Conservation (phyloP, 169 alveolate species). For the Theileria orientalis region DNA sequence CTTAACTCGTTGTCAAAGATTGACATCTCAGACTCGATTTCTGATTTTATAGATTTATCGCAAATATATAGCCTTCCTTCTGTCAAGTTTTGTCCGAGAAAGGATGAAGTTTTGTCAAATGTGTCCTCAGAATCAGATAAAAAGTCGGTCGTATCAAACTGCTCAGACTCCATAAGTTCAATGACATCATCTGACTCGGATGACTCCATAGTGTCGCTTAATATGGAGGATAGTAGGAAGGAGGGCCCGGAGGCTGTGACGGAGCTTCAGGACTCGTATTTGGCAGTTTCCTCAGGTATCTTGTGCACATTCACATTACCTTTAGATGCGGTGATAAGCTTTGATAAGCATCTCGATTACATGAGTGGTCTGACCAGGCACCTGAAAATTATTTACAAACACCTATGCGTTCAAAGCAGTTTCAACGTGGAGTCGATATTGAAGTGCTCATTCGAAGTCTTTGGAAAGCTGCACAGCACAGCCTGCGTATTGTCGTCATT, state of each 20-base stretch:
- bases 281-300: too few species aligned
- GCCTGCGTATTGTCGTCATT: conserved; percentile 1
- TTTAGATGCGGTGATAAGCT: too few species aligned
- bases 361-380: neutral
- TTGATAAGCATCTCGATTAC: too few species aligned
- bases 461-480: neutral
- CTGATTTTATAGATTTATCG: conserved; percentile 1
- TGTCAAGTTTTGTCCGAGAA: neutral
- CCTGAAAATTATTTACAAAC: neutral
- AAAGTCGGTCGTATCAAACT: conserved; percentile 1
- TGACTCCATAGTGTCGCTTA: neutral
- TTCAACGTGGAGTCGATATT: conserved; percentile 4
- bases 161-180: conserved; percentile 9
- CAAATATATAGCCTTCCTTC: neutral
- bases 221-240: too few species aligned
- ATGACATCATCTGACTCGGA: neutral
- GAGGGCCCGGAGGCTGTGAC: too few species aligned
- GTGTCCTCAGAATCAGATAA: conserved; percentile 18
- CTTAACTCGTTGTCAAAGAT: neutral
- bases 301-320: too few species aligned
- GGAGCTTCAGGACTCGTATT: too few species aligned
- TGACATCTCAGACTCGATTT: neutral
- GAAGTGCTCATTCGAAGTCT: neutral
- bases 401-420: neutral
- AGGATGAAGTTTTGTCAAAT: conserved; percentile 22